These are phyloP conservation scores for Lactifluus subvellereus DNA, from an alignment of 768 basidiomycete genomes.

Conservation along the genomic window DNA sequence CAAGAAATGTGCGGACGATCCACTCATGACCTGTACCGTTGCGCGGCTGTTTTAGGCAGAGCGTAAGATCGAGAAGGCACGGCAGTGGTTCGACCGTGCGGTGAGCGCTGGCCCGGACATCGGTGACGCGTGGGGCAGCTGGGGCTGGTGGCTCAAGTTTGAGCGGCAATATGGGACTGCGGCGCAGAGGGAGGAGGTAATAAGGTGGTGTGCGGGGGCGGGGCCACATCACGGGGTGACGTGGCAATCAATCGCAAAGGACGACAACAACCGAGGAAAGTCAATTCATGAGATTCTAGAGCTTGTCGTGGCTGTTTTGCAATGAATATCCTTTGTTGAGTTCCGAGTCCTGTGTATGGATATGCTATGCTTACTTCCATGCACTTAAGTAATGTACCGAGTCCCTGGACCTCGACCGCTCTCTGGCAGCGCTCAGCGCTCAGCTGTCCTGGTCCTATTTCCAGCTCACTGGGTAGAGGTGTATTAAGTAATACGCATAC, in stretches of 20 bases:
- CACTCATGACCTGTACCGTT: conserved; percentile 83
- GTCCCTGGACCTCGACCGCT: no score
- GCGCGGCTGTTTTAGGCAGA: conserved; percentile 93
- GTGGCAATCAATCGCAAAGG: conserved; percentile 86
- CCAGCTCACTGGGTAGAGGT: no score
- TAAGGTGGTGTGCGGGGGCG: conserved; percentile 60
- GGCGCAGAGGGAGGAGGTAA: conserved; percentile 62
- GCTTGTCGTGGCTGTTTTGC: conserved; percentile 49
- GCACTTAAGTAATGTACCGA: no score
- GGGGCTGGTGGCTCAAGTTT: conserved; percentile 98
- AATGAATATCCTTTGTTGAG: conserved; percentile 15
- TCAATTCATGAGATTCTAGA: conserved; percentile 60
- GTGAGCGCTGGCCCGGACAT: conserved; percentile 60
- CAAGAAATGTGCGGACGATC: conserved; percentile 84
- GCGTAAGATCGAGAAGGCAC: conserved; percentile 90
- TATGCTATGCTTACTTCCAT: no score
- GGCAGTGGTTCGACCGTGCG: conserved; percentile 88
- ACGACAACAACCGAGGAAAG: conserved; percentile 66
- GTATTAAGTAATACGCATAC: no score
- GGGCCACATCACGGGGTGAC: conserved; percentile 81
- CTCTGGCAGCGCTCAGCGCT: no score
- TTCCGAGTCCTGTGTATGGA: neutral
- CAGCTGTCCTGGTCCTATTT: no score
- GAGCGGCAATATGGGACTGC: conserved; percentile 79
- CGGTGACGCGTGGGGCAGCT: conserved; percentile 96